Base-by-base conservation (phyloP, 257 asterid species). In the Capsicum rhomboideum region DNA sequence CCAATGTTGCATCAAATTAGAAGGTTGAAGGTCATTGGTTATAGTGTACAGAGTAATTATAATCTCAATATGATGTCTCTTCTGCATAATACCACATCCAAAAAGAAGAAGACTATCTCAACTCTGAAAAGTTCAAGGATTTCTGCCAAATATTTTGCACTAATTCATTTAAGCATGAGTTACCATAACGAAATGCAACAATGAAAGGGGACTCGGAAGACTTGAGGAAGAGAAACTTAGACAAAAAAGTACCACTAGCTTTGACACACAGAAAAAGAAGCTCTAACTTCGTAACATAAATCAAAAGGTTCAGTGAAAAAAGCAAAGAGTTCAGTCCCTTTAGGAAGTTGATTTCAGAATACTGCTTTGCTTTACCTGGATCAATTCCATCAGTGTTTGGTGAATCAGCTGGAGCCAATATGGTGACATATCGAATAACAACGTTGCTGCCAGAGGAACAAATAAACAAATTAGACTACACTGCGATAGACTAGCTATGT, bases 321-420 rank as follows among this genome's bases (percentile, higher is more conserved):
- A 61, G 17, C 37, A 7, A 23, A 56, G 28, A 56, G 34, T 61
- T 23, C 66, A n/a, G 14, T 4, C 12, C 46, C 50, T 16, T 34
- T 13, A 34, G 77, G 16, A 34, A 31, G 77, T 67, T 67, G 50
- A 46, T 21, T 67, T 10, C 7, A 42, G 61, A 69, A 40, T 40
- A 12, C 31, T 71, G 12, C 34, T 71, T 71, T 42, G 20, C 79
- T 80, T 42, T 89, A 94, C 99, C 99, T 78, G 99, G 99, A 89
- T 97, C 99, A 59, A 97, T 93, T 83, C 98, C 99, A 87, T 97
- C 99, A 0, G 99, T 97, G 92, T 97, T 97, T 44, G 99, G 99
- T 79, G 99, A 93, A 87, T 93, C 95, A 10, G 92, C 88, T 10
- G 99, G 99, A 72, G 99, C 99, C 88, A 97, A 82, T 88, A 97